Evolutionary conservation across 2,329 filamentous ascomycete genomes (phyloP), one percentile per base, ranked within the genome.

Genomic region (Sarocladiaceae sp.): DNA sequence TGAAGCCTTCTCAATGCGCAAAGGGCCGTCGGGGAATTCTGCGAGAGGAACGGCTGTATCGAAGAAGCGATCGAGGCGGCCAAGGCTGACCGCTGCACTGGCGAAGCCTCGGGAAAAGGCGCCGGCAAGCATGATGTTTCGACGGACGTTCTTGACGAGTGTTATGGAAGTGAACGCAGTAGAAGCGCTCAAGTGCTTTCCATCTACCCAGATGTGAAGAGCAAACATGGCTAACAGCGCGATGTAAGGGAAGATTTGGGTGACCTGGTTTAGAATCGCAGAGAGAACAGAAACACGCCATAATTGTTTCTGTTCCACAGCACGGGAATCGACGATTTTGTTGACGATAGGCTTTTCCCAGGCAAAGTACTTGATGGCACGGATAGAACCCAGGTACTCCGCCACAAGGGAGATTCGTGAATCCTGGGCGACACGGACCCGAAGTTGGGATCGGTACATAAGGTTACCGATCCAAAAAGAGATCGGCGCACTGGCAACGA

Each of bases 321-420:
- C 55, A 2, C 77, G 70, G 10, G 73, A 66, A 3, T 66, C 59
- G 23, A 73, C 65, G 45, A 80, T 70, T 42, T 67, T 70, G n/a
- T 69, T 61, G 10, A 69, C 66, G 48, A 76, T 69, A 23, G 72
- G 66, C 15, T 69, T 65, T 53, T 80, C 76, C 77, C 76, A 80
- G 2, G 73, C 73, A 55, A 80, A 79, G 51, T 78, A 80, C 53
- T 80, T 80, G 58, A 80, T 70, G 13, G 73, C 73, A 10, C 72
- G 68, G 45, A 80, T 78, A 6, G 76, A 77, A 20, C 67, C 61
- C 20, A 80, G 64, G 50, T 78, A 80, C 52, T 80, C 76, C 1
- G 74, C 72, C 15, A 80, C 70, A 16, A 75, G 66, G 1, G 75
- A 78, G 44, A 80, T 73, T 20, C 77, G 71, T 12, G 67, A 64